These are phyloP conservation scores for Fistulinella staudtii DNA, from an alignment of 1,284 basidiomycete species.

Conservation along the genomic window DNA sequence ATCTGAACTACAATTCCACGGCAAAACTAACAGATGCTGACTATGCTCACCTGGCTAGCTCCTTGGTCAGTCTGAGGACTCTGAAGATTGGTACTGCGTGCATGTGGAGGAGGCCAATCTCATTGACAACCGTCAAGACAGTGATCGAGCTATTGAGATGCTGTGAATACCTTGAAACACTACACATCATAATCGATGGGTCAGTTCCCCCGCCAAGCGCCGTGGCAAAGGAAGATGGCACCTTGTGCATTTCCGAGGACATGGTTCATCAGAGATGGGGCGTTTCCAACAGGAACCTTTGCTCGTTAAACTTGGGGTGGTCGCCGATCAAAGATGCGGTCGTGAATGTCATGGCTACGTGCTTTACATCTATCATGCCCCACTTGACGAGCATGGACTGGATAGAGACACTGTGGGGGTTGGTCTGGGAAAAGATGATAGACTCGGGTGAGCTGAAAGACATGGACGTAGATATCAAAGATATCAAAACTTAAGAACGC, in stretches of 20 bases:
- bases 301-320: conserved; percentile 9
- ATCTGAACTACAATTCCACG: conserved; percentile 16
- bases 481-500: too few species aligned
- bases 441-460: too few species aligned
- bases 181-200: conserved; percentile 17
- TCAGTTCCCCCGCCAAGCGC: conserved; percentile 1
- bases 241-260: too few species aligned
- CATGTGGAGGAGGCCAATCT: neutral
- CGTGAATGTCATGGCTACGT: conserved; percentile 1
- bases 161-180: conserved; percentile 14
- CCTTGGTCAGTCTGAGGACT: conserved; percentile 5
- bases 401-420: too few species aligned
- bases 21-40: conserved; percentile 5
- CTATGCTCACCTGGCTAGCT: conserved; percentile 6
- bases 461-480: too few species aligned
- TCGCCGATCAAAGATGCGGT: conserved; percentile 10
- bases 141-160: conserved; percentile 9
- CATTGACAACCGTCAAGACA: conserved; percentile 9
- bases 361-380: conserved; percentile 16
- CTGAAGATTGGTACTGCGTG: conserved; percentile 16
- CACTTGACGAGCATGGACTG: too few species aligned
- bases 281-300: conserved; percentile 6
- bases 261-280: conserved; percentile 7
- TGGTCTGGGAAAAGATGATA: too few species aligned
- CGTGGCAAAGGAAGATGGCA: too few species aligned